Percentiles rank a stretch among this genome's conserved stretches.
Evolutionary conservation across 306 rosid genomes (phyloP).

Genomic region (Ammopiptanthus mongolicus): DNA sequence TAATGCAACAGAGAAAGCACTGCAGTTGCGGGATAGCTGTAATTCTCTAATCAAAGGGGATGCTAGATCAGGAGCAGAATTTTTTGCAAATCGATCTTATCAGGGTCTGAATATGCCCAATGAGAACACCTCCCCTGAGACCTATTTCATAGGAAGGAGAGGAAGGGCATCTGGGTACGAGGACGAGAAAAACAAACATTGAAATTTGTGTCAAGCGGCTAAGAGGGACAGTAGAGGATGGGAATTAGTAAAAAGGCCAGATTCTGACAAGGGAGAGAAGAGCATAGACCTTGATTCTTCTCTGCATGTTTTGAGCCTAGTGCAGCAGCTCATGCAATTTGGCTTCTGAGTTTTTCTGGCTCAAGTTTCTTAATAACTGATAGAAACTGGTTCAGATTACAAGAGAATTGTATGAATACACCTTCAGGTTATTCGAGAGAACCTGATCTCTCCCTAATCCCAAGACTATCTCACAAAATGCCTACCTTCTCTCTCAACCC

Average conservation of each 20-base stretch:
- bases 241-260: not conserved
- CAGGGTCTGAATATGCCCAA: conserved; percentile 63
- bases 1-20: conserved; percentile 60
- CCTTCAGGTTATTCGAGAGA: no score
- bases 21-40: conserved; percentile 54
- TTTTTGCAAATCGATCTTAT: conserved; percentile 60
- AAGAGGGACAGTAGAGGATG: not conserved
- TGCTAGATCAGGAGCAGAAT: conserved; percentile 76
- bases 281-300: not conserved
- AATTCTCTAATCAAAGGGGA: conserved; percentile 45
- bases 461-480: no score
- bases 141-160: conserved; percentile 54
- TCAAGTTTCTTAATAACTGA: not conserved
- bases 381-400: no score
- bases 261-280: not conserved
- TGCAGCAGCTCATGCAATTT: not conserved
- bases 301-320: not conserved
- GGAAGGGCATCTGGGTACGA: conserved; percentile 71
- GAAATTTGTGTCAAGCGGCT: not conserved
- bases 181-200: conserved; percentile 39
- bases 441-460: no score
- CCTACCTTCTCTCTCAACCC: no score
- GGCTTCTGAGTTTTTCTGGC: not conserved
- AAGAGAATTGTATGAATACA: no score
- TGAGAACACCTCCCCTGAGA: conserved; percentile 46